Base-by-base conservation (phyloP, 371 early-diverging fungal species). In the Mucor plumbeus region DNA sequence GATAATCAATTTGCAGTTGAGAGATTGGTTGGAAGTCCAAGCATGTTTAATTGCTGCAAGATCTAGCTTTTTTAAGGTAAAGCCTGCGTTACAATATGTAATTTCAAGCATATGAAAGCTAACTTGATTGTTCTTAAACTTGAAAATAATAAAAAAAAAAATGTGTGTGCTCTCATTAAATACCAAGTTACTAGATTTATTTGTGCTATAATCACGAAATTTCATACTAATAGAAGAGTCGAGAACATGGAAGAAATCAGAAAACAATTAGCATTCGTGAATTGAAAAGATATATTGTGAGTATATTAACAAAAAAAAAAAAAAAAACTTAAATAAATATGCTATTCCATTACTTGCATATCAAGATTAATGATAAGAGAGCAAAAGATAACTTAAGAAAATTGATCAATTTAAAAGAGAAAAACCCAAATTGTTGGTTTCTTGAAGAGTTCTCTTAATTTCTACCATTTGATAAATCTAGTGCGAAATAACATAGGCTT, bases 51-150 rank as follows among this genome's bases (percentile, higher is more conserved):
- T 53, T 26, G 1, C 13, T 53, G 53, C 31, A 53, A 31, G 13
- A 53, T 53, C 53, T 53, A 53, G 19, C 53, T 53, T 31, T 53
- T 53, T 53, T 13, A 13, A 47, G 47, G 17, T 17, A 47, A 47
- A 47, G 4, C 47, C 8, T 47, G 47, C 47, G 47, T 47, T 47
- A 19, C 19, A 47, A 47, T 47, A 47, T 47, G 17, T 47, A 47
- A 47, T 47, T 19, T 47, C 8, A 47, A 17, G 47, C 19, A 5
- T 19, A 47, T 43, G 15, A 43, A 5, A n/a, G 17, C 47, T 19
- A 47, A 19, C 19, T 47, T n/a, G 17, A 47, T 47, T 19, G 0
- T 9, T 47, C 19, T 47, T 47, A 19, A 8, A 47, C 47, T 47
- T 19, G 47, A 19, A 26, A 26, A 26, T 26, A 26, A 1, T 1